These are phyloP conservation scores for Colletotrichum sp. DNA, from an alignment of 2,329 filamentous ascomycete species.

Conservation along the genomic window DNA sequence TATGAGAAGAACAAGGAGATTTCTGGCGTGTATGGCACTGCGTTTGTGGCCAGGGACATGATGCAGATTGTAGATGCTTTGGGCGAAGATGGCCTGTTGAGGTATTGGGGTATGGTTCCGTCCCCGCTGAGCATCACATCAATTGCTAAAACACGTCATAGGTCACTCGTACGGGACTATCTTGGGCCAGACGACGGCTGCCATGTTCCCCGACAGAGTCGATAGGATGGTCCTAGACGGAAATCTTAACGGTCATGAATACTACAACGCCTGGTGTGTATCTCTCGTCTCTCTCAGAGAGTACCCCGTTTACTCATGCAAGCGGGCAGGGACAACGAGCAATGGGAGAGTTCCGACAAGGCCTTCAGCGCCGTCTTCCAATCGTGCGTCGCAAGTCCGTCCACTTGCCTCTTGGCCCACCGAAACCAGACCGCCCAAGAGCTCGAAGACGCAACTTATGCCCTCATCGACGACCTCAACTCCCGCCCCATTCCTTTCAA, in stretches of 20 bases:
- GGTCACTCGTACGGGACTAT: slow-evolving; percentile 44
- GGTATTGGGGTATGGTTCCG: slow-evolving; percentile 39
- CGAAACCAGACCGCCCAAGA: slow-evolving; percentile 15
- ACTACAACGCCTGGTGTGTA: slow-evolving; percentile 28
- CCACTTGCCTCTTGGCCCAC: slow-evolving; percentile 26
- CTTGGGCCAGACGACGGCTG: slow-evolving; percentile 39
- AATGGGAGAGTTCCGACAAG: slow-evolving; percentile 28
- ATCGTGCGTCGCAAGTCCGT: slow-evolving; percentile 25
- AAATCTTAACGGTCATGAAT: slow-evolving; percentile 34
- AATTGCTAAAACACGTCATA: neutral
- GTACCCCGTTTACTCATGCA: neutral
- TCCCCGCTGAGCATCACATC: neutral
- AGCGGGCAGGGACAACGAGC: slow-evolving; percentile 30
- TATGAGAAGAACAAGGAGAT: slow-evolving; percentile 24
- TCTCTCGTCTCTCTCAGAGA: neutral
- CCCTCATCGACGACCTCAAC: slow-evolving; percentile 27
- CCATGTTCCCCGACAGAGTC: slow-evolving; percentile 43
- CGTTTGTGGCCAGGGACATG: slow-evolving; percentile 48
- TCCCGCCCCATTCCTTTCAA: slow-evolving; percentile 25
- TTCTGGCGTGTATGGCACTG: slow-evolving; percentile 43
- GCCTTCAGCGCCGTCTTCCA: slow-evolving; percentile 28
- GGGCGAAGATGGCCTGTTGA: slow-evolving; percentile 41
- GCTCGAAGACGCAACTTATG: slow-evolving; percentile 27
- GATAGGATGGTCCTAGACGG: slow-evolving; percentile 37
- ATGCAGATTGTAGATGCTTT: slow-evolving; percentile 43